Percentiles rank a stretch among this genome's conserved stretches.
These are phyloP conservation scores for Wallacemonas sp. DNA, from an alignment of 208 protist genomes.

Conservation along the genomic window DNA sequence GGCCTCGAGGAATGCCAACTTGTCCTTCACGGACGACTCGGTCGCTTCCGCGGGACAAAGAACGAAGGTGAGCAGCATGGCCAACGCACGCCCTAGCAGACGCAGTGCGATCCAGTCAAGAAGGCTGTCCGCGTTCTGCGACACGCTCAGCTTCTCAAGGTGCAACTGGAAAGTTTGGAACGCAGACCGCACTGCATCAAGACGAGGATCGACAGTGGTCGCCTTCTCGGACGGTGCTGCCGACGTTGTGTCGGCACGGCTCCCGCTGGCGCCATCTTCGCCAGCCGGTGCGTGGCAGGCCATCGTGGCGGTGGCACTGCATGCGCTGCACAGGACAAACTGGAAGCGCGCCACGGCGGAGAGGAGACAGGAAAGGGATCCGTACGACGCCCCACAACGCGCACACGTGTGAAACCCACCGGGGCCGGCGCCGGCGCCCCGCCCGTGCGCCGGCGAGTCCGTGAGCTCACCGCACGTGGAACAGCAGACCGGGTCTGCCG, in stretches of 20 bases:
- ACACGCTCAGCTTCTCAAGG: background rate
- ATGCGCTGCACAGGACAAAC: slow-evolving; percentile 29
- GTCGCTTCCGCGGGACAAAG: background rate
- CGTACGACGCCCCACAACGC: slow-evolving; percentile 36
- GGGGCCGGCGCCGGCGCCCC: background rate
- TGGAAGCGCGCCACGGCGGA: slow-evolving; percentile 39
- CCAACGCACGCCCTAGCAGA: background rate
- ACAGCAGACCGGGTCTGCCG: background rate
- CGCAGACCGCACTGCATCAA: background rate
- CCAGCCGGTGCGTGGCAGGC: background rate
- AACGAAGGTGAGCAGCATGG: background rate
- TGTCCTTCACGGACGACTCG: background rate
- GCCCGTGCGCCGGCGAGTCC: background rate
- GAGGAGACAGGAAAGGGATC: slow-evolving; percentile 30
- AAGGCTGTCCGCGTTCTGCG: background rate
- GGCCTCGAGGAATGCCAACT: background rate
- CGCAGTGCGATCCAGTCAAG: slow-evolving; percentile 5
- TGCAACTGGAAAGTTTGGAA: background rate
- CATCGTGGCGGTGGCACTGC: background rate
- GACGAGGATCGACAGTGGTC: slow-evolving; percentile 16
- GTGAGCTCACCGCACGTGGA: background rate
- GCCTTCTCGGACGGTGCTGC: slow-evolving; percentile 14
- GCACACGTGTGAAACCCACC: slow-evolving; percentile 21
- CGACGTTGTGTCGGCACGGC: slow-evolving; percentile 14
- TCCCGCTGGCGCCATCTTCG: slow-evolving; percentile 3